Evolutionary conservation across 2,329 filamentous ascomycete species (phyloP).

Genomic region (Coleophoma crateriformis): DNA sequence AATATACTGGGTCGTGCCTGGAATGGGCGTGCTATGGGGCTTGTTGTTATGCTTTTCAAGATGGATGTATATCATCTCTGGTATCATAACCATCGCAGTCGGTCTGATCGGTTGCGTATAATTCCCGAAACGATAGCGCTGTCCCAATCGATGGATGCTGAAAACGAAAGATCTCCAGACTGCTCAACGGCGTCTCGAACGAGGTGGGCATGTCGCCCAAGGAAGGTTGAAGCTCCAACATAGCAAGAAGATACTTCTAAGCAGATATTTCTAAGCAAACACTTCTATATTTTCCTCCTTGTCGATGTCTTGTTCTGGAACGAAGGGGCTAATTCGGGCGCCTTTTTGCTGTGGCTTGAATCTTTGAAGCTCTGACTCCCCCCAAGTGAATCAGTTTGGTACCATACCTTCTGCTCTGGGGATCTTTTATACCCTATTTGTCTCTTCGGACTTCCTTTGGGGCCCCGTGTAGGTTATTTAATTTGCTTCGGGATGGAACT

Average conservation of each 20-base stretch:
- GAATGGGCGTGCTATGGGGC: constrained; percentile 9
- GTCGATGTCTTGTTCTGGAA: neutral
- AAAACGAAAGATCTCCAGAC: neutral
- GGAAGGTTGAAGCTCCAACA: neutral
- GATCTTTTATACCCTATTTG: neutral
- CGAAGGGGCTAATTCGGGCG: neutral
- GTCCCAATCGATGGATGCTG: neutral
- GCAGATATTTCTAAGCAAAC: neutral
- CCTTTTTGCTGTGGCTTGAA: neutral
- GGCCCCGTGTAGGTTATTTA: neutral
- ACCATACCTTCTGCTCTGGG: neutral
- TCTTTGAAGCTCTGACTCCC: neutral
- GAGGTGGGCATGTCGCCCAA: neutral
- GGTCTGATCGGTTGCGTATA: neutral
- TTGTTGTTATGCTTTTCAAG: too few species aligned
- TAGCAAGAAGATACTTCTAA: too few species aligned
- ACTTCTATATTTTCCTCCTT: neutral
- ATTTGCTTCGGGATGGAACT: neutral
- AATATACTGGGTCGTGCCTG: constrained; percentile 11
- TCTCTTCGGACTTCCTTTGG: neutral
- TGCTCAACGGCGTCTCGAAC: neutral
- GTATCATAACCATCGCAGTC: neutral
- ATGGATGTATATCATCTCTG: neutral
- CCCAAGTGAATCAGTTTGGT: neutral
- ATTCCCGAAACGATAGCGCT: neutral